A percentile compares a stretch with the other conserved stretches of the same genome.
These are phyloP conservation scores for Septoria petroselini DNA, from an alignment of 2,329 filamentous ascomycete species.

Conservation along the genomic window DNA sequence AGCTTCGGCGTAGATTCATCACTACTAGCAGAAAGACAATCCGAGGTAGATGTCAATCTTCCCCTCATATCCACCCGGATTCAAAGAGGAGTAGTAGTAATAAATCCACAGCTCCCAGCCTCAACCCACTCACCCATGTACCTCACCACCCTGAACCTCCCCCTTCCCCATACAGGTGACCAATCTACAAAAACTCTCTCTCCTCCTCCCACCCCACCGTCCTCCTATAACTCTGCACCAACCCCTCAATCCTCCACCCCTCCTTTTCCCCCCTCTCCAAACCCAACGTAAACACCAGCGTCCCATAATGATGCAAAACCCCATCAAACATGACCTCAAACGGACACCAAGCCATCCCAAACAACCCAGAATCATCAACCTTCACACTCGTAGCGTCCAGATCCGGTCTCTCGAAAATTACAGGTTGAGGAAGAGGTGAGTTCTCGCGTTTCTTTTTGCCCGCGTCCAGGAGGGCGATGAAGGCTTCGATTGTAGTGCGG, in stretches of 20 bases:
- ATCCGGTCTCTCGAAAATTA: constrained; percentile 20
- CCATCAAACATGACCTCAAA: constrained; percentile 27
- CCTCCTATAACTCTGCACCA: constrained; percentile 27
- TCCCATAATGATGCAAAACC: constrained; percentile 27
- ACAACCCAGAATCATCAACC: constrained; percentile 20
- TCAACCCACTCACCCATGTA: too few relatives aligned
- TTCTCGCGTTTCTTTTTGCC: constrained; percentile 18
- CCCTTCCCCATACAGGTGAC: too few relatives aligned
- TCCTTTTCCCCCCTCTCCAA: constrained; percentile 17
- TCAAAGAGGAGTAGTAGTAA: too few relatives aligned
- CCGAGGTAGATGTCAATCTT: too few relatives aligned
- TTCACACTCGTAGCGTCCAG: constrained; percentile 20
- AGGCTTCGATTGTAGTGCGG: constrained; percentile 20
- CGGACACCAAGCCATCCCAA: constrained; percentile 23
- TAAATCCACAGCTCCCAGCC: too few relatives aligned
- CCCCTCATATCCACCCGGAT: too few relatives aligned
- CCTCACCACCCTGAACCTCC: too few relatives aligned
- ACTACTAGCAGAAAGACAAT: too few relatives aligned
- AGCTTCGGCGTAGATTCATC: too few relatives aligned
- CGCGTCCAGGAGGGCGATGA: constrained; percentile 21
- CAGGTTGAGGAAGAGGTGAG: constrained; percentile 14
- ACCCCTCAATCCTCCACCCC: constrained; percentile 24
- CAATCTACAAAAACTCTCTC: constrained; percentile 1
- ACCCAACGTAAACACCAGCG: constrained; percentile 22
- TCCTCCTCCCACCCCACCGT: constrained; percentile 25